Evolutionary conservation across 2,329 filamentous ascomycete species (phyloP).

Genomic region (Ascochyta pisi): DNA sequence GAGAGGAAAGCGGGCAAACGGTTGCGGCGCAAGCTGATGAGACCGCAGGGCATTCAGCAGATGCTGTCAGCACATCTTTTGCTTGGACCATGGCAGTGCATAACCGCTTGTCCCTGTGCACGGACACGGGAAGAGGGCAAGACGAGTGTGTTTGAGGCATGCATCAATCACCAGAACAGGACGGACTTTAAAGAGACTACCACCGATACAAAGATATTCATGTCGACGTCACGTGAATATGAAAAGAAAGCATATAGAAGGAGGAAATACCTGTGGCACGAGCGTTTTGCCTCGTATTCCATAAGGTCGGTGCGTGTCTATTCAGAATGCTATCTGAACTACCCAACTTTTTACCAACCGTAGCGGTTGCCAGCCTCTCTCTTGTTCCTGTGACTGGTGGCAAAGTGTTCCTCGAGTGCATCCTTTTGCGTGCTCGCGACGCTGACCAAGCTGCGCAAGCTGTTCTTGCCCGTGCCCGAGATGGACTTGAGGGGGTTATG

Average conservation of each 20-base stretch:
- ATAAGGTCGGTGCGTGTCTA: too few relatives aligned
- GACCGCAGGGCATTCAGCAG: neutral
- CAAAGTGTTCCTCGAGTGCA: slow-evolving; percentile 90
- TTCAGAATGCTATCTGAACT: too few relatives aligned
- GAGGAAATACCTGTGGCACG: too few relatives aligned
- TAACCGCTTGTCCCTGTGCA: neutral
- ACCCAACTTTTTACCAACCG: slow-evolving; percentile 68
- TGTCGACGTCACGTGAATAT: neutral
- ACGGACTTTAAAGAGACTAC: too few relatives aligned
- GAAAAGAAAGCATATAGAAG: neutral
- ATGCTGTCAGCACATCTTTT: neutral
- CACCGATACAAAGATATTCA: too few relatives aligned
- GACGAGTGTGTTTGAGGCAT: too few relatives aligned
- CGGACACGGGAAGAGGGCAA: too few relatives aligned
- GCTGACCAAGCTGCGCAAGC: slow-evolving; percentile 83
- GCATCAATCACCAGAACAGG: too few relatives aligned
- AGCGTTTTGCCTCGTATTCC: too few relatives aligned
- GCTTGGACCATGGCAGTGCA: neutral
- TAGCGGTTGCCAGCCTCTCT: slow-evolving; percentile 83
- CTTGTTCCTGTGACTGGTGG: slow-evolving; percentile 77
- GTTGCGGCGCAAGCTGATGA: neutral
- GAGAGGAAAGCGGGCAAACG: neutral
- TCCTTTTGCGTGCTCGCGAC: slow-evolving; percentile 83
- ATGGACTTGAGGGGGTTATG: slow-evolving; percentile 85
- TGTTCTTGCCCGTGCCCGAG: slow-evolving; percentile 83